A percentile compares a stretch with the other conserved stretches of the same genome.
Evolutionary conservation across 805 yeast genomes (phyloP).

Genomic region (Candida jianshihensis): DNA sequence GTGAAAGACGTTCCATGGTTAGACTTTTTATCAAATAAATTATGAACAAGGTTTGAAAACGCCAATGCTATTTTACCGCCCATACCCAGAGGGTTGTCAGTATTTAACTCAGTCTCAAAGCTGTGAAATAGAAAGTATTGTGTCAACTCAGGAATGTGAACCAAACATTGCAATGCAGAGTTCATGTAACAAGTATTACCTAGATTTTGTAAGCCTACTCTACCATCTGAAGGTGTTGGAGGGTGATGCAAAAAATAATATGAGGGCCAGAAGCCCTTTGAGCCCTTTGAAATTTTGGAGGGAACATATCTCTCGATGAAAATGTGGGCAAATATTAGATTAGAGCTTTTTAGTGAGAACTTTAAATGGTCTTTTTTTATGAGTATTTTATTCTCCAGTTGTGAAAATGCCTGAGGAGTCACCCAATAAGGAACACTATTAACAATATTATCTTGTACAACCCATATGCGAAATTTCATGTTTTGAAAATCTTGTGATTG

Average conservation of each 20-base stretch:
- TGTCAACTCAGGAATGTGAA: constrained; percentile 78
- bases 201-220: constrained; percentile 57
- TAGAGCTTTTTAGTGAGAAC: constrained; percentile 16
- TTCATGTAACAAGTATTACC: constrained; percentile 96
- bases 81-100: constrained; percentile 78
- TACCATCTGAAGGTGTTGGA: constrained; percentile 37
- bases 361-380: constrained; percentile 17
- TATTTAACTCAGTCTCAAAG: constrained; percentile 61
- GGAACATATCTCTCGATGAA: constrained; percentile 27
- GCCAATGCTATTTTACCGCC: constrained; percentile 73
- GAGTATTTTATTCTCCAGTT: constrained; percentile 16
- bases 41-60: constrained; percentile 63
- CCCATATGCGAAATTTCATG: constrained; percentile 18
- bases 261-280: constrained; percentile 31
- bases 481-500: constrained; percentile 1
- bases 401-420: constrained; percentile 23
- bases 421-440: constrained; percentile 13
- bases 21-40: constrained; percentile 37
- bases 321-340: constrained; percentile 21
- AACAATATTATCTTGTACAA: constrained; percentile 10
- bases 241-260: constrained; percentile 25
- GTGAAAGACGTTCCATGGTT: constrained; percentile 9
- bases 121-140: constrained; percentile 63
- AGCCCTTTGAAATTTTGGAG: constrained; percentile 1
- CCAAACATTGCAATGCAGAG: constrained; percentile 84